A percentile compares a stretch with the other conserved stretches of the same genome.
Conservation (phyloP, 2,329 filamentous ascomycete species). For the Thielaviopsis populi region DNA sequence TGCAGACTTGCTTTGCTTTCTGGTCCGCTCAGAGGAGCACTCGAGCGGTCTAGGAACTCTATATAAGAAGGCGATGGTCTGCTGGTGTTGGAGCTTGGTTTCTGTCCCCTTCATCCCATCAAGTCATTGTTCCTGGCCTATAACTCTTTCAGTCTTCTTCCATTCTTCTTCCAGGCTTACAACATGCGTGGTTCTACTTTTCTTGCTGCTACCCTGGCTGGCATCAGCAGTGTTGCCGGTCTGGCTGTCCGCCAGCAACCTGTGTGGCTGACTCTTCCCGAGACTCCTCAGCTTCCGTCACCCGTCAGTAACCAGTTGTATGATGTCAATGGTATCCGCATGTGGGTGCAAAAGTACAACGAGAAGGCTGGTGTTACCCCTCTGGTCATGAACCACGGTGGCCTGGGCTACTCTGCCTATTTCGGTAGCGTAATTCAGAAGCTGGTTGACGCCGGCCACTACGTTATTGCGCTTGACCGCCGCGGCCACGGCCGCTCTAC, state of each 20-base stretch:
- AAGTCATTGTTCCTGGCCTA: not conserved
- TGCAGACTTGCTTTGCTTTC: not conserved
- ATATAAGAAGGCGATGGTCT: not conserved
- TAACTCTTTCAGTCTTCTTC: not conserved
- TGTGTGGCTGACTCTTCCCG: slow-evolving; percentile 25
- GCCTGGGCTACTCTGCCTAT: slow-evolving; percentile 29
- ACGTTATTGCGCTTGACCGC: slow-evolving; percentile 28
- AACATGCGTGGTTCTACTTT: slow-evolving; percentile 10
- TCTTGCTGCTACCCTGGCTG: slow-evolving; percentile 4
- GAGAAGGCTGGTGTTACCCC: slow-evolving; percentile 23
- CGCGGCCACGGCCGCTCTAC: slow-evolving; percentile 30
- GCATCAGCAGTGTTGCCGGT: slow-evolving; percentile 12
- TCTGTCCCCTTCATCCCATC: not conserved
- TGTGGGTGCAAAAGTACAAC: slow-evolving; percentile 31
- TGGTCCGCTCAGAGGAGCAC: not conserved
- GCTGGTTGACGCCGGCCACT: slow-evolving; percentile 24
- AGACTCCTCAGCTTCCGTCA: slow-evolving; percentile 26
- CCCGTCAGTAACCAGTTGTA: slow-evolving; percentile 23
- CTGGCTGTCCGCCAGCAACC: slow-evolving; percentile 21
- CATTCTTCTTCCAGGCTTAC: not conserved
- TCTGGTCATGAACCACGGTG: slow-evolving; percentile 28
- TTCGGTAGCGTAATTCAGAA: slow-evolving; percentile 27
- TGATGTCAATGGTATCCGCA: slow-evolving; percentile 26
- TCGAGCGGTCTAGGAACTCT: not conserved
- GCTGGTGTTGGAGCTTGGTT: not conserved